Conservation (phyloP, 2,329 filamentous ascomycete genomes). For the Penicillium hesseltinei region DNA sequence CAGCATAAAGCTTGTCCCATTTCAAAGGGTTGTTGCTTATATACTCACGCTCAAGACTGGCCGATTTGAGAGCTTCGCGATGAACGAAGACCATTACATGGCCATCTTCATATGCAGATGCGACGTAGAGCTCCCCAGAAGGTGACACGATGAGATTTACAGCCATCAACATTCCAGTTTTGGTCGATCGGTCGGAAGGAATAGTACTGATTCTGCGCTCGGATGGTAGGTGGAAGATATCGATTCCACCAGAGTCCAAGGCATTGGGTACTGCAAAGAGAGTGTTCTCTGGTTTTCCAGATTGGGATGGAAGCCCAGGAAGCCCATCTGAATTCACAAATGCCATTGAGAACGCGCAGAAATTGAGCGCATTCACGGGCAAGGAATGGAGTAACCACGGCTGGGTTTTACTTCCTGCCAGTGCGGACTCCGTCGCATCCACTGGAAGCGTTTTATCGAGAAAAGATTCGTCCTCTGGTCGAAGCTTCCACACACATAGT, state of each 20-base stretch:
- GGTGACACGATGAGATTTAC: conserved; percentile 59
- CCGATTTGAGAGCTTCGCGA: conserved; percentile 38
- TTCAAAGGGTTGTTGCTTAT: conserved; percentile 31
- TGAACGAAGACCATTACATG: conserved; percentile 65
- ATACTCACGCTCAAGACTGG: conserved; percentile 21
- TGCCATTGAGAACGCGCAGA: conserved; percentile 62
- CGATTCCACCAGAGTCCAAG: conserved; percentile 70
- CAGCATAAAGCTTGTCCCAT: conserved; percentile 61
- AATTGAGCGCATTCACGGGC: conserved; percentile 90
- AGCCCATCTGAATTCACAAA: conserved; percentile 23
- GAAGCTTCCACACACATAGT: conserved; percentile 78
- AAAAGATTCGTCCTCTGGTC: conserved; percentile 55
- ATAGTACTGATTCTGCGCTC: conserved; percentile 66
- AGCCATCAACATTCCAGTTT: conserved; percentile 80
- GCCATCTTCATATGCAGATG: conserved; percentile 84
- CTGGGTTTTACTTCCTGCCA: conserved; percentile 48
- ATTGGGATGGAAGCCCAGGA: conserved; percentile 5
- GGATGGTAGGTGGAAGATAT: conserved; percentile 78
- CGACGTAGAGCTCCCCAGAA: conserved; percentile 56
- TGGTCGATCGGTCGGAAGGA: conserved; percentile 43
- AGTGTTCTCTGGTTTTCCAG: conserved; percentile 40
- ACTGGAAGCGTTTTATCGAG: conserved; percentile 70
- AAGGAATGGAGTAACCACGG: conserved; percentile 87
- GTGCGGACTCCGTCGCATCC: conserved; percentile 51
- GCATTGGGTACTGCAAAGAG: conserved; percentile 80